phyloP scores from a whole-genome alignment of 148 eudicot genomes.

The Drosera capensis region DNA sequence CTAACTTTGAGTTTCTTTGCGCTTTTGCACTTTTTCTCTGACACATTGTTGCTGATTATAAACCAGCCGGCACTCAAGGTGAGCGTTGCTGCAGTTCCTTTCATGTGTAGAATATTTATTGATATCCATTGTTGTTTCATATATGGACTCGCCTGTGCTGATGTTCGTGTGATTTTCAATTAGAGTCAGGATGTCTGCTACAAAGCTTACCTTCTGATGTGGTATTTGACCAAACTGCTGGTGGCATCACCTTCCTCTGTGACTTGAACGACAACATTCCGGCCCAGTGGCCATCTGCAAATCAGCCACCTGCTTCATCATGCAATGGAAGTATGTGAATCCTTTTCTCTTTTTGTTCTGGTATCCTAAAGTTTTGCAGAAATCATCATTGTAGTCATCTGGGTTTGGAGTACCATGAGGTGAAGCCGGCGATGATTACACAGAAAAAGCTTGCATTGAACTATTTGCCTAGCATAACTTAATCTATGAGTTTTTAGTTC shows the following conservation, averaged over 20 bases:
- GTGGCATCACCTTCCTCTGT: constrained; percentile 88
- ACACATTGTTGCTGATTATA: not conserved
- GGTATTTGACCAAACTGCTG: constrained; percentile 53
- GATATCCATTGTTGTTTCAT: too few species aligned
- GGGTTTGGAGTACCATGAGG: too few species aligned
- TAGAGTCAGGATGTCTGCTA: constrained; percentile 86
- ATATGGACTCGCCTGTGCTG: too few species aligned
- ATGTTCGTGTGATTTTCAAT: constrained; percentile 7
- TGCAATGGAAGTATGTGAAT: constrained; percentile 67
- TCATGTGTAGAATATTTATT: too few species aligned
- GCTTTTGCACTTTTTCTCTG: not conserved
- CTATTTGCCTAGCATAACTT: not conserved
- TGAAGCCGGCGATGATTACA: too few species aligned
- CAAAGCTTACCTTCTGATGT: constrained; percentile 92
- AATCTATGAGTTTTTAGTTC: not conserved
- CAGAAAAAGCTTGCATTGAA: too few species aligned
- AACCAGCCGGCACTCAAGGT: constrained; percentile 1
- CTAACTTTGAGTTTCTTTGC: too few species aligned
- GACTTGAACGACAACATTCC: constrained; percentile 94
- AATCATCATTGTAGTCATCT: too few species aligned
- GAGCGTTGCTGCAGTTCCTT: too few species aligned
- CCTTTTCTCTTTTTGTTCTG: constrained; percentile 2
- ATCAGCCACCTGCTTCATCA: constrained; percentile 54
- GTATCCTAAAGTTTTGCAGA: not conserved
- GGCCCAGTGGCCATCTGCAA: constrained; percentile 86